Evolutionary conservation across 805 yeast genomes (phyloP), one percentile per base, ranked within the genome.

Genomic region (Kregervanrija pseudodelftensis): DNA sequence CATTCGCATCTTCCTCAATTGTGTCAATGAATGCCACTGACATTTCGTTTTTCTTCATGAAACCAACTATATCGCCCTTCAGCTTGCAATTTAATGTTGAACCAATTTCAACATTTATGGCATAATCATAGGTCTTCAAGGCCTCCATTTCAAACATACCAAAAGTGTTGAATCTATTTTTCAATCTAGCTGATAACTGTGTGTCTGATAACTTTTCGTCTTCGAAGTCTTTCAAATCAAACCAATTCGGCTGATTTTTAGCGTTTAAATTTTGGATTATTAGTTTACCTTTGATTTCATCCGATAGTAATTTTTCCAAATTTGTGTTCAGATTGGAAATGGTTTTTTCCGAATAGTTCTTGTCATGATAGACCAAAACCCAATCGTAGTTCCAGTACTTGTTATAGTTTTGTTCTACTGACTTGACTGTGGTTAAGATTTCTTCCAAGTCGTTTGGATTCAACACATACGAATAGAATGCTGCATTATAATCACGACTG

Each of bases 371-470:
- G 9, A 86, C 70, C 59, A 90, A 89, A 12, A 87, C 86, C 96
- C 96, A 90, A 52, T 91, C 96, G 59, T 90, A 90, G 48, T 82
- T 72, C 65, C 68, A 85, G 40, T 79, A 70, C 10, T 66, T 58
- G 67, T 90, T 90, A 73, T 90, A 90, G 44, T 95, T 70, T 59
- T 83, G 90, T 64, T 90, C 96, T 32, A 89, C 76, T 15, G 81
- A 74, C 54, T 82, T 47, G 8, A 61, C 53, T 1, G 64, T 54
- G 28, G 36, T 49, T 10, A 60, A 37, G 5, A 55, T 42, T 17
- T 49, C 33, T 15, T 43, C 46, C 2, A 44, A 9, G 3, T 45
- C 37, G 1, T 43, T 30, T 4, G 49, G 28, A 40, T 56, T 50
- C 1, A 61, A 55, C 10, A 58, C 42, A 36, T 50, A 52, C 12